Evolutionary conservation across 371 early-diverging fungal species (phyloP).

Genomic region (Apophysomyces sp.): DNA sequence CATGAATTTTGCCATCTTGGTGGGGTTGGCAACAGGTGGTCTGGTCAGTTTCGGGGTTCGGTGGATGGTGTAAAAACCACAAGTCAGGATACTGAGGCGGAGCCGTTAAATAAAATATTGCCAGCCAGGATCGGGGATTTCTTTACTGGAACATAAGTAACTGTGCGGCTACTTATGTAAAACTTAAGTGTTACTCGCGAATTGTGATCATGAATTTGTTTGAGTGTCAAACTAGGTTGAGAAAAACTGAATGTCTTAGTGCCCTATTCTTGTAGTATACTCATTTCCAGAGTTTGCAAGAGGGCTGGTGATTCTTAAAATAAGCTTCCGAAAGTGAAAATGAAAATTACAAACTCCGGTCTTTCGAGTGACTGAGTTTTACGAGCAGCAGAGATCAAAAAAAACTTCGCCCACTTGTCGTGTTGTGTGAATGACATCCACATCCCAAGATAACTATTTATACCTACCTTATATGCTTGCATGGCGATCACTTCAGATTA

Average conservation of each 20-base stretch:
- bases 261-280: conserved; percentile 19
- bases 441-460: too few species aligned
- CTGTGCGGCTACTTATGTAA: conserved; percentile 5
- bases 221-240: conserved; percentile 33
- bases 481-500: too few species aligned
- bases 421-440: too few species aligned
- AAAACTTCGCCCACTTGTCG: too few species aligned
- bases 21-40: conserved; percentile 57
- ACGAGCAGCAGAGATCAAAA: too few species aligned
- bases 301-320: conserved; percentile 28
- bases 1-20: conserved; percentile 50
- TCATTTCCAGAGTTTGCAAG: conserved; percentile 1
- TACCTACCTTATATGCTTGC: too few species aligned
- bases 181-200: conserved; percentile 35
- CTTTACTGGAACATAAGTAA: not conserved
- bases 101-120: not conserved
- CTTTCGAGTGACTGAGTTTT: too few species aligned
- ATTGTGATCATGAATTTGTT: conserved; percentile 27
- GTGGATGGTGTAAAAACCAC: conserved; percentile 18
- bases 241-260: conserved; percentile 25
- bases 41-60: conserved; percentile 41
- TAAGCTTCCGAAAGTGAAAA: not conserved
- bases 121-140: not conserved
- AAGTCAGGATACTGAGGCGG: not conserved
- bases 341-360: not conserved